phyloP scores from a whole-genome alignment of 345 rosid genomes.

The Eucalyptus regnans region DNA sequence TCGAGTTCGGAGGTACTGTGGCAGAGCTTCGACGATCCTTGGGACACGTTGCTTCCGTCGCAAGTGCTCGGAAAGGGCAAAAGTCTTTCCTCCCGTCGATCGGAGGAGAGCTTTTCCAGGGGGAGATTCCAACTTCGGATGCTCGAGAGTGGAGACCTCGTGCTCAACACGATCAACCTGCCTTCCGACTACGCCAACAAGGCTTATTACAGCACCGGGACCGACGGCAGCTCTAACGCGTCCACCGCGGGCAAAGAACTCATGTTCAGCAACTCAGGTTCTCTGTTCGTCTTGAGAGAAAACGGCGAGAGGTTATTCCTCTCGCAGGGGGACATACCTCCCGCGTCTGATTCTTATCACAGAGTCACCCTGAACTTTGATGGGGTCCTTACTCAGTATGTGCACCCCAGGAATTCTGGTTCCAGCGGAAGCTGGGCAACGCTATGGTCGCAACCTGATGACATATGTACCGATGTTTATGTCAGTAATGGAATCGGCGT shows the following conservation, averaged over 20 bases:
- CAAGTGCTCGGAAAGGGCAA: not conserved
- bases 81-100: too few relatives aligned
- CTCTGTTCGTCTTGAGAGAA: constrained; percentile 3
- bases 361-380: constrained; percentile 21
- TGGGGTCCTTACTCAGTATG: constrained; percentile 12
- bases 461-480: not conserved
- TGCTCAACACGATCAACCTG: constrained; percentile 8
- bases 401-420: not conserved
- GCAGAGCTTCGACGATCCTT: constrained; percentile 19
- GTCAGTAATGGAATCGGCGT: not conserved
- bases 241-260: not conserved
- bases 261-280: constrained; percentile 9
- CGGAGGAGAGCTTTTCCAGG: too few relatives aligned
- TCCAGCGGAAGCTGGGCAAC: not conserved
- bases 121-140: not conserved
- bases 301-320: not conserved
- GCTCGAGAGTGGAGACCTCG: not conserved
- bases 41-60: constrained; percentile 18
- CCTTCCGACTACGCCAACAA: not conserved
- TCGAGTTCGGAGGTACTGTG: not conserved
- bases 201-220: constrained; percentile 1
- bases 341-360: not conserved
- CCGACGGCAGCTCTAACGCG: not conserved
- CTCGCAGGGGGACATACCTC: not conserved
- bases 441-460: not conserved